Conservation (phyloP, 805 yeast species). For the Wickerhamiella alocasiicola region DNA sequence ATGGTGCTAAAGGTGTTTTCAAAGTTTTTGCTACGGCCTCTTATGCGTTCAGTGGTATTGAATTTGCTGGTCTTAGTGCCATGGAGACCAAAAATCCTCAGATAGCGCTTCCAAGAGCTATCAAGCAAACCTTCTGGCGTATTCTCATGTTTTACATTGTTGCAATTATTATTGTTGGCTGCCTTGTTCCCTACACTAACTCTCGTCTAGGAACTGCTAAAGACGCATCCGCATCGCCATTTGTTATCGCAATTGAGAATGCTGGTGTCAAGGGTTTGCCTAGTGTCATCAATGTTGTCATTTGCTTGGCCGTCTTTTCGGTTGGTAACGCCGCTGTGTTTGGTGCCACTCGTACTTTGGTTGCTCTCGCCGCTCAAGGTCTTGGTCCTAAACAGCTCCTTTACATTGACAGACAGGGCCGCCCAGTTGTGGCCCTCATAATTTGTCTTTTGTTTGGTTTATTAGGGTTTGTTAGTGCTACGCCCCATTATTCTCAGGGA, state of each 20-base stretch:
- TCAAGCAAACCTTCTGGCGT: constrained; percentile 77
- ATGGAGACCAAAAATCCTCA: constrained; percentile 66
- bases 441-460: constrained; percentile 36
- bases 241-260: constrained; percentile 56
- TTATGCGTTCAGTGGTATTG: constrained; percentile 65
- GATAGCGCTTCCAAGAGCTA: constrained; percentile 54
- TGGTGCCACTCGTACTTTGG: constrained; percentile 57
- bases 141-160: constrained; percentile 57
- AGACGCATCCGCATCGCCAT: constrained; percentile 59
- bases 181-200: constrained; percentile 59
- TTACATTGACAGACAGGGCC: constrained; percentile 62
- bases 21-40: constrained; percentile 69
- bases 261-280: constrained; percentile 60
- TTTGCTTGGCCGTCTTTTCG: constrained; percentile 53
- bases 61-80: constrained; percentile 61
- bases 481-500: constrained; percentile 36
- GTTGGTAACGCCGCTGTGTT: constrained; percentile 65
- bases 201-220: constrained; percentile 37
- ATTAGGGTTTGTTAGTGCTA: constrained; percentile 51
- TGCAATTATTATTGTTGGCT: constrained; percentile 44
- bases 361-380: constrained; percentile 54
- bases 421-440: constrained; percentile 53
- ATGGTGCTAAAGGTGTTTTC: constrained; percentile 57
- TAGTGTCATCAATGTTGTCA: constrained; percentile 57
- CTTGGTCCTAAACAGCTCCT: constrained; percentile 49